Evolutionary conservation across 2,329 filamentous ascomycete species (phyloP).

Genomic region (Ceratocystis cacaofunesta): DNA sequence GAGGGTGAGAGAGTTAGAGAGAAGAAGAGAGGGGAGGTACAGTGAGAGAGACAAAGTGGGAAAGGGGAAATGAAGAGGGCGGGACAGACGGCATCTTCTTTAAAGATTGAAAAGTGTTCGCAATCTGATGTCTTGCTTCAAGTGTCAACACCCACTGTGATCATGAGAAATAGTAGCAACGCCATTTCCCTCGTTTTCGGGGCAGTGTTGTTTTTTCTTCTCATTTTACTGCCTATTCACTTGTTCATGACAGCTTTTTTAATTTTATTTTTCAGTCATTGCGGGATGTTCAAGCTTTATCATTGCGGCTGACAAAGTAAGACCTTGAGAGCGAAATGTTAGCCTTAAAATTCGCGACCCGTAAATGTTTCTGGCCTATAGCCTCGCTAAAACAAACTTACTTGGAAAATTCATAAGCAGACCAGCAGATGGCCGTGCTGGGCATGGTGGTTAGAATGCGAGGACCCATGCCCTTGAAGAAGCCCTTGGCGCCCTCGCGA

Average conservation of each 20-base stretch:
- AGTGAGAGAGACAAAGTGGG: too few species aligned
- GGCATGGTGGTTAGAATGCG: conserved; percentile 94
- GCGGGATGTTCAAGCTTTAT: conserved; percentile 23
- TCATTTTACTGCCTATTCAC: neutral
- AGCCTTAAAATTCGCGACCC: conserved; percentile 2
- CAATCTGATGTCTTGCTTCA: neutral
- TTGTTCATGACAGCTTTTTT: neutral
- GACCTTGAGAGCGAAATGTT: conserved; percentile 28
- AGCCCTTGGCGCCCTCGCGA: conserved; percentile 71
- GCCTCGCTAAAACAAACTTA: conserved; percentile 27
- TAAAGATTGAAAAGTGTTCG: too few species aligned
- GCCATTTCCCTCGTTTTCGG: too few species aligned
- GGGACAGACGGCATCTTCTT: too few species aligned
- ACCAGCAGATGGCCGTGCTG: conserved; percentile 99
- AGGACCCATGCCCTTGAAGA: conserved; percentile 85
- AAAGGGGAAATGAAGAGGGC: too few species aligned
- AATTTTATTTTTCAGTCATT: neutral
- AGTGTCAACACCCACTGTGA: neutral
- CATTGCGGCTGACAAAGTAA: conserved; percentile 44
- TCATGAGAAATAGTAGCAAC: neutral
- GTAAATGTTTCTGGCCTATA: neutral
- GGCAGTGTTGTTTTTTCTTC: neutral
- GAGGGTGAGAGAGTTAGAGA: neutral
- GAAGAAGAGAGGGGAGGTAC: neutral
- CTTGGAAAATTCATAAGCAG: conserved; percentile 55